Conservation (phyloP, 805 yeast genomes). For the Hanseniaspora pseudoguilliermondii region DNA sequence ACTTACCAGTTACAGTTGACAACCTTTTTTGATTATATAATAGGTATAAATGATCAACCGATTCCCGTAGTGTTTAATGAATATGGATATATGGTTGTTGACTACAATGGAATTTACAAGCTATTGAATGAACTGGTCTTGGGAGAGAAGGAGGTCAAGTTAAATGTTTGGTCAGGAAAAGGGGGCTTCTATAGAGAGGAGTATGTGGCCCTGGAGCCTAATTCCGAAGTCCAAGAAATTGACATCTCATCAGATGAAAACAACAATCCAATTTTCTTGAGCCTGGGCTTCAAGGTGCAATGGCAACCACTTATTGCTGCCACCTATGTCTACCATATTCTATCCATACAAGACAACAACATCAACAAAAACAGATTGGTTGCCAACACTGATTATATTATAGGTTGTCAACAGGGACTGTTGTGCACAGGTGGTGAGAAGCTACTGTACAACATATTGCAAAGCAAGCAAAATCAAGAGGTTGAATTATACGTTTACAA, state of each 20-base stretch:
- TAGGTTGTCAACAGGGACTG: slow-evolving; percentile 78
- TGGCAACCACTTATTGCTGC: slow-evolving; percentile 65
- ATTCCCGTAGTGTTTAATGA: slow-evolving; percentile 29
- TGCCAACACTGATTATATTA: slow-evolving; percentile 76
- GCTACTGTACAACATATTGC: slow-evolving; percentile 52
- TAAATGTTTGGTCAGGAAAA: slow-evolving; percentile 77
- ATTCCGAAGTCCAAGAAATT: slow-evolving; percentile 23
- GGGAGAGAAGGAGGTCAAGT: slow-evolving; percentile 27
- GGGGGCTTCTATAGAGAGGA: slow-evolving; percentile 51
- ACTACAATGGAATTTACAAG: slow-evolving; percentile 29
- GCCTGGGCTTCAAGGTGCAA: slow-evolving; percentile 57
- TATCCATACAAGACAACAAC: slow-evolving; percentile 56
- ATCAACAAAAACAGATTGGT: slow-evolving; percentile 65
- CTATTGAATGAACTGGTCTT: slow-evolving; percentile 15
- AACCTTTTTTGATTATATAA: slow-evolving; percentile 76
- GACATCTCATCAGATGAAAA: slow-evolving; percentile 20
- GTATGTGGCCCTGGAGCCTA: slow-evolving; percentile 24
- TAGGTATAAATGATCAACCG: slow-evolving; percentile 67
- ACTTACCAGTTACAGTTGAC: slow-evolving; percentile 50
- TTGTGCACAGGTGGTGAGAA: slow-evolving; percentile 81
- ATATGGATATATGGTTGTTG: slow-evolving; percentile 29
- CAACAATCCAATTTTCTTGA: slow-evolving; percentile 28
- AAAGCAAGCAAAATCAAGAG: slow-evolving; percentile 35
- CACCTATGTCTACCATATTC: slow-evolving; percentile 76
- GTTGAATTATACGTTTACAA: slow-evolving; percentile 66